These are phyloP conservation scores for Geosmithia putterillii DNA, from an alignment of 2,329 filamentous ascomycete genomes.

Conservation along the genomic window DNA sequence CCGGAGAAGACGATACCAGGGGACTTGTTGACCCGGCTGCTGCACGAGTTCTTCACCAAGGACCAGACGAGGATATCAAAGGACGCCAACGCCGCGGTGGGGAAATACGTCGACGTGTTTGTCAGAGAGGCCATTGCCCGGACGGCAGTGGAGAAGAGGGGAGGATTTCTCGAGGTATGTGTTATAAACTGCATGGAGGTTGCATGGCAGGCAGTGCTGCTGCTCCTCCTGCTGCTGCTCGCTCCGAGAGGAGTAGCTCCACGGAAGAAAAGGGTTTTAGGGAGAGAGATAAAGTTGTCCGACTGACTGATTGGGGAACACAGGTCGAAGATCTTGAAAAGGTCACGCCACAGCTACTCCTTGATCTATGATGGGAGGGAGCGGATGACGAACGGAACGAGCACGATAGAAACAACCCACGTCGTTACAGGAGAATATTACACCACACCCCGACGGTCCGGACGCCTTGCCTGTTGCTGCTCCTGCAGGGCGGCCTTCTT, in stretches of 20 bases:
- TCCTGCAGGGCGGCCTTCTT: too few relatives aligned
- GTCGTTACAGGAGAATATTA: too few relatives aligned
- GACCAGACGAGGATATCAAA: conserved; percentile 61
- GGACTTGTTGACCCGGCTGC: conserved; percentile 60
- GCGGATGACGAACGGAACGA: neutral
- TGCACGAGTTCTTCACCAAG: conserved; percentile 69
- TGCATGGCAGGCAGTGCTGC: neutral
- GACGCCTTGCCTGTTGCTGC: too few relatives aligned
- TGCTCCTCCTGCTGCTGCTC: too few relatives aligned
- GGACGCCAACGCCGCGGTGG: conserved; percentile 65
- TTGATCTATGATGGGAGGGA: conserved; percentile 56
- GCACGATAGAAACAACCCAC: neutral
- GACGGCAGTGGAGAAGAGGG: conserved; percentile 56
- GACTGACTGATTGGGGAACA: neutral
- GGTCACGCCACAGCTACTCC: conserved; percentile 67
- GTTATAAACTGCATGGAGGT: neutral
- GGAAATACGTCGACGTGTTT: conserved; percentile 84
- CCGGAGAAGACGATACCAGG: conserved; percentile 47
- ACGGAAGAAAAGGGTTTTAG: too few relatives aligned
- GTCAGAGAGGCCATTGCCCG: conserved; percentile 79
- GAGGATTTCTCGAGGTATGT: conserved; percentile 63
- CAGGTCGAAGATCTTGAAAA: conserved; percentile 85
- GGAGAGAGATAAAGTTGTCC: neutral
- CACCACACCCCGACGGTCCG: too few relatives aligned
- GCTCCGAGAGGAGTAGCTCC: too few relatives aligned